phyloP scores from a whole-genome alignment of 164 flowering plant genomes.

The Macadamia integrifolia region DNA sequence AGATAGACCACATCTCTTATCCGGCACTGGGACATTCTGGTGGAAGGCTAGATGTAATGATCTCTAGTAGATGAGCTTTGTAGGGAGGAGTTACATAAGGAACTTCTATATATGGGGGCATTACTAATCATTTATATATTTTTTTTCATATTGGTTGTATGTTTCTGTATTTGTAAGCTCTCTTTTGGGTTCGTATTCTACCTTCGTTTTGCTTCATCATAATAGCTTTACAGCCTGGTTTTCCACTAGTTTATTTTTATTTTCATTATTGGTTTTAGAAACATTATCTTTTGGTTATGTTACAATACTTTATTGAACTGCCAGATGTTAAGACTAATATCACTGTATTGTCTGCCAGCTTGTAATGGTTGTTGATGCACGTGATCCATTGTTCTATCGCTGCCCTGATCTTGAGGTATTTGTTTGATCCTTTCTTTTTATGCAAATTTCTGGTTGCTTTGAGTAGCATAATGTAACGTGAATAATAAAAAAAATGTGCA shows the following conservation, averaged over 20 bases:
- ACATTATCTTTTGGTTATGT: not conserved
- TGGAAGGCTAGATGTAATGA: too few species aligned
- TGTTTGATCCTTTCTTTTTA: not conserved
- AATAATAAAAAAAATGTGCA: too few species aligned
- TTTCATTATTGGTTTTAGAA: not conserved
- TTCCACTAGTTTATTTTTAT: too few species aligned
- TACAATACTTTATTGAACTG: not conserved
- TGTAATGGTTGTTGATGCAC: constrained; percentile 99
- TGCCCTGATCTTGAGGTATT: constrained; percentile 98
- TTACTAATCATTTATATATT: too few species aligned
- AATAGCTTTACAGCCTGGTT: too few species aligned
- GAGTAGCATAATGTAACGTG: not conserved
- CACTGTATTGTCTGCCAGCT: constrained; percentile 39
- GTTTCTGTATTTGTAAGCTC: not conserved
- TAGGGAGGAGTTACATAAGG: too few species aligned
- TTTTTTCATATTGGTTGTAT: not conserved
- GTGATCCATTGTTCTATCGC: constrained; percentile 92
- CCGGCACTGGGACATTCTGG: too few species aligned
- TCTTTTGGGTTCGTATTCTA: not conserved
- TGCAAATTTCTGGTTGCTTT: not conserved
- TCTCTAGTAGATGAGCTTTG: too few species aligned
- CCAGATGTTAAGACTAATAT: constrained; percentile 4
- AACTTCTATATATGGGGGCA: too few species aligned
- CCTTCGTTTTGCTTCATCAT: not conserved
- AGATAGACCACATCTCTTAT: too few species aligned